Percentiles rank a stretch among this genome's conserved stretches.
Conservation (phyloP, 768 basidiomycete species). For the Hygrophorus pudorinus region DNA sequence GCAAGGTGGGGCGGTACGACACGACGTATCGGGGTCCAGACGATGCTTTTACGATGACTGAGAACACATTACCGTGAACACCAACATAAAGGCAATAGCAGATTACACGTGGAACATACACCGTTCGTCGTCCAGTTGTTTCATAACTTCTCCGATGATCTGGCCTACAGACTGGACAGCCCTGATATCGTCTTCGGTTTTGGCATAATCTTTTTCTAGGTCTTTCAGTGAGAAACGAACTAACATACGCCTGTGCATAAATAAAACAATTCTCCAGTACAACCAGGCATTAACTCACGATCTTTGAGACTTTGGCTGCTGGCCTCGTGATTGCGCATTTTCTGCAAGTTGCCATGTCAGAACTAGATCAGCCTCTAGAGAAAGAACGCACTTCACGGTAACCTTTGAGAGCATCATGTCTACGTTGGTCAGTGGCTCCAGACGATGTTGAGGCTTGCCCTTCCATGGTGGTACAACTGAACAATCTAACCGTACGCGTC, state of each 20-base stretch:
- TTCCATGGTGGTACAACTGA: too few species aligned
- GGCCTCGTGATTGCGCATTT: slow-evolving; percentile 87
- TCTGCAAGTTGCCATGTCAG: slow-evolving; percentile 37
- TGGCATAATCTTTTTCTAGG: slow-evolving; percentile 80
- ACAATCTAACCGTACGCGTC: too few species aligned
- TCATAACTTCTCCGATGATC: slow-evolving; percentile 98
- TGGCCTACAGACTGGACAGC: slow-evolving; percentile 98
- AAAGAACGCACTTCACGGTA: slow-evolving; percentile 56
- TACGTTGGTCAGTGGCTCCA: slow-evolving; percentile 56
- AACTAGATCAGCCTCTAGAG: slow-evolving; percentile 1
- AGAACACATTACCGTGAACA: slow-evolving; percentile 1
- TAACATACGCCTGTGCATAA: slow-evolving; percentile 20
- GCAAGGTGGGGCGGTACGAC: slow-evolving; percentile 88
- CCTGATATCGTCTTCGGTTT: slow-evolving; percentile 98
- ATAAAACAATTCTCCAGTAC: not conserved
- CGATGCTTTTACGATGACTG: slow-evolving; percentile 97
- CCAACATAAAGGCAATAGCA: not conserved
- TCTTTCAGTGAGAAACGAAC: slow-evolving; percentile 89
- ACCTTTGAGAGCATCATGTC: slow-evolving; percentile 61
- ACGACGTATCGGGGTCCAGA: slow-evolving; percentile 98
- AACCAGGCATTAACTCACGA: slow-evolving; percentile 39
- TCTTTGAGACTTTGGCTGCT: slow-evolving; percentile 86
- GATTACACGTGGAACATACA: slow-evolving; percentile 43
- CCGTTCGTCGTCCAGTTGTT: slow-evolving; percentile 94
- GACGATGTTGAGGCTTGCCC: slow-evolving; percentile 43